Conservation (phyloP, 306 rosid species). For the Cicer arietinum region DNA sequence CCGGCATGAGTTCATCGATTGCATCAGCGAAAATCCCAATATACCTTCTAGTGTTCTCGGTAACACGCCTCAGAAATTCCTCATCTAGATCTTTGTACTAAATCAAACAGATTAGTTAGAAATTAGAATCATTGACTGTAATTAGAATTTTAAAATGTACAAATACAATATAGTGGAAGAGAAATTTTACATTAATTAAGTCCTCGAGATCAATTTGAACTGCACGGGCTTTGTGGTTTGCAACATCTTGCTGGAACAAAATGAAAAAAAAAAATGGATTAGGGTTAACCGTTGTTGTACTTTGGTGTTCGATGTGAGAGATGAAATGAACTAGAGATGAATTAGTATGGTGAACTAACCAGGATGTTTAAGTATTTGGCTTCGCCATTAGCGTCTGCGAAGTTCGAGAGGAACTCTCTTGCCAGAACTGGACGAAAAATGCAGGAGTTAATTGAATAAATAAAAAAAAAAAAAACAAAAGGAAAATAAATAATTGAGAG, state of each 20-base stretch:
- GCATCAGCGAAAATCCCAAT: slow-evolving; percentile 80
- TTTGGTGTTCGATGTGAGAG: neutral
- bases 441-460: neutral
- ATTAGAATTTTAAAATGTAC: neutral
- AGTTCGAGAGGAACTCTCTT: slow-evolving; percentile 79
- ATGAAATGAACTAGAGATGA: neutral
- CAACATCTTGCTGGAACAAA: slow-evolving; percentile 81
- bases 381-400: slow-evolving; percentile 71
- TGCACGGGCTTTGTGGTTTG: slow-evolving; percentile 78
- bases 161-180: neutral
- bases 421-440: slow-evolving; percentile 59
- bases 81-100: slow-evolving; percentile 84
- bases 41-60: slow-evolving; percentile 84
- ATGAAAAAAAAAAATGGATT: neutral
- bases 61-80: slow-evolving; percentile 81
- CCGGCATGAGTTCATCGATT: slow-evolving; percentile 87
- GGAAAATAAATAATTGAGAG: neutral
- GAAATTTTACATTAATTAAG: slow-evolving; percentile 58
- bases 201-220: slow-evolving; percentile 86
- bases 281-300: slow-evolving; percentile 21
- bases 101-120: neutral
- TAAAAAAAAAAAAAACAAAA: neutral
- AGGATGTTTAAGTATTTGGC: slow-evolving; percentile 78
- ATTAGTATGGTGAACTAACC: slow-evolving; percentile 48
- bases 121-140: neutral